phyloP scores from a whole-genome alignment of 768 basidiomycete genomes.

The Trametes cinnabarina region DNA sequence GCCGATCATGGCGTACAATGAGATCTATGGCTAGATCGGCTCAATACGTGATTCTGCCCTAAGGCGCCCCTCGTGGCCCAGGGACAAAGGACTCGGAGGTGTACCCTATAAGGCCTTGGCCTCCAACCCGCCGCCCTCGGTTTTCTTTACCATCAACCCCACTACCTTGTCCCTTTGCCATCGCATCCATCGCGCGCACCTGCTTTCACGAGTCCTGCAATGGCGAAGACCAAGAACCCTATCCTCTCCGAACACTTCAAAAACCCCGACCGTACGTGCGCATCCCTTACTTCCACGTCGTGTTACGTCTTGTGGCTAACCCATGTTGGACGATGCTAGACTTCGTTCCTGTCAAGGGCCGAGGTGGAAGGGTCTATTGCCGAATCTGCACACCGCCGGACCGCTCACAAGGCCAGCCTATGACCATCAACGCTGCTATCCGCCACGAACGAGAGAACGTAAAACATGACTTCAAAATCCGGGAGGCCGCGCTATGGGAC shows the following conservation, averaged over 20 bases:
- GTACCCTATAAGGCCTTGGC: background rate
- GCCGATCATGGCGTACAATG: conserved; percentile 3
- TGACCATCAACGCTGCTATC: conserved; percentile 30
- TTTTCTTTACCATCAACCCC: background rate
- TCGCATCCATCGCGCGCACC: background rate
- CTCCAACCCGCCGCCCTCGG: background rate
- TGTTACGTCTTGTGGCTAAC: background rate
- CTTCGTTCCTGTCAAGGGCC: conserved; percentile 22
- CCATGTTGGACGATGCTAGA: conserved; percentile 17
- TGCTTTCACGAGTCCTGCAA: background rate
- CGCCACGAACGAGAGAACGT: conserved; percentile 31
- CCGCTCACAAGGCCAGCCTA: conserved; percentile 23
- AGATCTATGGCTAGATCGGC: conserved; percentile 6
- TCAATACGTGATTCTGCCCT: conserved; percentile 1
- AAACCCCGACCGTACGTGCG: conserved; percentile 12
- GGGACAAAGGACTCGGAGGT: conserved; percentile 5
- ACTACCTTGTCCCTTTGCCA: background rate
- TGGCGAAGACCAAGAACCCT: background rate
- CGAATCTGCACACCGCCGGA: conserved; percentile 30
- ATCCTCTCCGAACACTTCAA: conserved; percentile 1
- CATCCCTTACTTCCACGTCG: background rate
- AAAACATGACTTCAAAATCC: conserved; percentile 20
- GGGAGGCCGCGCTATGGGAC: conserved; percentile 14
- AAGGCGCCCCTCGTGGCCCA: background rate
- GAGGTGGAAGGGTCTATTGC: conserved; percentile 32